These are phyloP conservation scores for Periconia macrospinosa DNA, from an alignment of 2,329 filamentous ascomycete genomes.

Conservation along the genomic window DNA sequence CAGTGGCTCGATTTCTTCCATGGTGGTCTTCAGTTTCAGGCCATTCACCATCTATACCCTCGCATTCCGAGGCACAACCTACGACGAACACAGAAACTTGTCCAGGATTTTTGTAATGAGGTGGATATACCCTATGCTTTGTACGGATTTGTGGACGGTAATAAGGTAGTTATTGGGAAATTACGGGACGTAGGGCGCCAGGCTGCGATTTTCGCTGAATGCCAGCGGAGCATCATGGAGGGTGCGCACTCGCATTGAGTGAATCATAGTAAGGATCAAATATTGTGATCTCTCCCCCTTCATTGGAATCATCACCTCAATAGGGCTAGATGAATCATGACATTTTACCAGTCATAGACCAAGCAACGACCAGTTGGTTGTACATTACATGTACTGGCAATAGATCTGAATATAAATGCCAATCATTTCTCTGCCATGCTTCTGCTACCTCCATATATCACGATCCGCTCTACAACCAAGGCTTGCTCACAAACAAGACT, in stretches of 20 bases:
- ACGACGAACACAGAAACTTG: constrained; percentile 60
- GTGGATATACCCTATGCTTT: constrained; percentile 65
- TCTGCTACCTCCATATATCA: background rate
- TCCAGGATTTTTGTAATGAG: constrained; percentile 66
- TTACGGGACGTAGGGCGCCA: constrained; percentile 64
- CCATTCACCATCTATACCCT: constrained; percentile 70
- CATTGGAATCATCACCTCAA: background rate
- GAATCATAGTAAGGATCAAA: background rate
- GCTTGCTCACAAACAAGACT: background rate
- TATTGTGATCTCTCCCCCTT: background rate
- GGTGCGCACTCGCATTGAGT: constrained; percentile 19
- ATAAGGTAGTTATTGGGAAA: constrained; percentile 58
- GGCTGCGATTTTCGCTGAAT: constrained; percentile 62
- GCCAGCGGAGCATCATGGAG: constrained; percentile 48
- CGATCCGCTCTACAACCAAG: background rate
- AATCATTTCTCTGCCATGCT: background rate
- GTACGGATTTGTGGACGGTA: constrained; percentile 64
- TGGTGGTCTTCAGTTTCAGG: constrained; percentile 73
- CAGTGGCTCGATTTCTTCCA: constrained; percentile 73
- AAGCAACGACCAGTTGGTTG: no score
- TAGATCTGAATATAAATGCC: background rate
- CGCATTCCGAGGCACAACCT: constrained; percentile 70
- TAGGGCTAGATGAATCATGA: background rate
- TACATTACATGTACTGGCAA: background rate
- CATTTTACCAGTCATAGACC: background rate